These are phyloP conservation scores for Sphenostylis stenocarpa DNA, from an alignment of 306 rosid genomes.

Conservation along the genomic window DNA sequence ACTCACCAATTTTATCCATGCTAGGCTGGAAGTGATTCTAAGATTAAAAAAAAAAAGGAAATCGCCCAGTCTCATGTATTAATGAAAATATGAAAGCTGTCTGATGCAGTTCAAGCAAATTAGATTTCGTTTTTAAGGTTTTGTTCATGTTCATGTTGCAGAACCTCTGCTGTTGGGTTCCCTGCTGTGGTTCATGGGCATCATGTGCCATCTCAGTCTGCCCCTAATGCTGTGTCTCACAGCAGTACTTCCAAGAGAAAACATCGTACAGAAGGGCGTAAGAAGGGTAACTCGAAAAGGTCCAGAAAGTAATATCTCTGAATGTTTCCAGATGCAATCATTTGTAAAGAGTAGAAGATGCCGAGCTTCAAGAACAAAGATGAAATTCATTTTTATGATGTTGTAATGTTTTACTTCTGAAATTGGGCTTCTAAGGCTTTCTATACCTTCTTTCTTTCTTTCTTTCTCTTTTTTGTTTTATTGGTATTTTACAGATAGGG, in stretches of 20 bases:
- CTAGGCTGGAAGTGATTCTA: not conserved
- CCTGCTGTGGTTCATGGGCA: slow-evolving; percentile 96
- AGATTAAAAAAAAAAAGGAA: not conserved
- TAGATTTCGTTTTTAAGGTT: slow-evolving; percentile 19
- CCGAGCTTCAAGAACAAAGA: slow-evolving; percentile 71
- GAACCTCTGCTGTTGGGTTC: slow-evolving; percentile 99
- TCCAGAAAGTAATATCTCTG: slow-evolving; percentile 43
- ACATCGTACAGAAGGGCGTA: slow-evolving; percentile 42
- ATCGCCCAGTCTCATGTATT: not conserved
- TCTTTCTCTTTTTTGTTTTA: not conserved
- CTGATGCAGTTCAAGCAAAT: not conserved
- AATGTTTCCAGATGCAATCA: slow-evolving; percentile 32
- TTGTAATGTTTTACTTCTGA: slow-evolving; percentile 5
- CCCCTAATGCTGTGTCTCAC: slow-evolving; percentile 42
- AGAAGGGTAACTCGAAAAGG: slow-evolving; percentile 56
- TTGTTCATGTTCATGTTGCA: slow-evolving; percentile 40
- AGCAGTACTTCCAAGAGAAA: slow-evolving; percentile 43
- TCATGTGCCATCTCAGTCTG: slow-evolving; percentile 63
- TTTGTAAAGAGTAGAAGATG: slow-evolving; percentile 64
- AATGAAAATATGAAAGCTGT: not conserved
- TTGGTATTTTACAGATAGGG: not conserved
- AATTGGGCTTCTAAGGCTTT: slow-evolving; percentile 2
- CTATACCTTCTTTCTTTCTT: not conserved
- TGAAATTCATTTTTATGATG: slow-evolving; percentile 42
- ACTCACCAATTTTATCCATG: not conserved